These are phyloP conservation scores for Phellinidium pouzarii DNA, from an alignment of 1,284 basidiomycete genomes.

Conservation along the genomic window DNA sequence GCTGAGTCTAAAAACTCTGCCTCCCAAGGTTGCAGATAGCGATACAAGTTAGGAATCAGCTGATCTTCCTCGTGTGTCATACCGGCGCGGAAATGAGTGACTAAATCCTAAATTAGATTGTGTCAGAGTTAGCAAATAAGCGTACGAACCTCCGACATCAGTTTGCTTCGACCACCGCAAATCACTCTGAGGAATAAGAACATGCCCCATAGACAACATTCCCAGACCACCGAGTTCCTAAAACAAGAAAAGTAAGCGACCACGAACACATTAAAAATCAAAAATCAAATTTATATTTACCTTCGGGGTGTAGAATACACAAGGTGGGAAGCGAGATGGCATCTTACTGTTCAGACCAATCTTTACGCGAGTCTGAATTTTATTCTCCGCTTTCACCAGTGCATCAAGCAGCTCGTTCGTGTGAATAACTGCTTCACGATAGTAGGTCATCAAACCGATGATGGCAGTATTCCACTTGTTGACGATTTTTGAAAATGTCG, in stretches of 20 bases:
- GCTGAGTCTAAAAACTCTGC: constrained; percentile 98
- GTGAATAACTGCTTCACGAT: constrained; percentile 97
- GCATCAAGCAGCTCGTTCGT: constrained; percentile 94
- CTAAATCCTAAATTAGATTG: constrained; percentile 29
- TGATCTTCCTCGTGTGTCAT: constrained; percentile 95
- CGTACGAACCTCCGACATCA: constrained; percentile 70
- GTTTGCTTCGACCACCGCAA: constrained; percentile 98
- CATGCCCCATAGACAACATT: constrained; percentile 99
- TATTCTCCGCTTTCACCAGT: constrained; percentile 95
- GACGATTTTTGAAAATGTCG: constrained; percentile 98
- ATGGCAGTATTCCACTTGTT: constrained; percentile 99
- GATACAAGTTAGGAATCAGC: constrained; percentile 94
- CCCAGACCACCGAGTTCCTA: constrained; percentile 94
- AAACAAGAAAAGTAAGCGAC: constrained; percentile 16
- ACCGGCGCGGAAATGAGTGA: constrained; percentile 95
- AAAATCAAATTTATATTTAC: constrained; percentile 30
- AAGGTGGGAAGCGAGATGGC: constrained; percentile 97
- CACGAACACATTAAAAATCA: background rate
- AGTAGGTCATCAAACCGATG: constrained; percentile 96
- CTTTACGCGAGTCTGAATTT: constrained; percentile 99
- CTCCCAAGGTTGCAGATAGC: constrained; percentile 98
- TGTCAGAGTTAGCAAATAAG: constrained; percentile 17
- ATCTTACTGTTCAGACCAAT: constrained; percentile 98
- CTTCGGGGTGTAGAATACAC: constrained; percentile 95
- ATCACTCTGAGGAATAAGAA: constrained; percentile 96